phyloP scores from a whole-genome alignment of 2,329 filamentous ascomycete species.

The Phoma sp. region DNA sequence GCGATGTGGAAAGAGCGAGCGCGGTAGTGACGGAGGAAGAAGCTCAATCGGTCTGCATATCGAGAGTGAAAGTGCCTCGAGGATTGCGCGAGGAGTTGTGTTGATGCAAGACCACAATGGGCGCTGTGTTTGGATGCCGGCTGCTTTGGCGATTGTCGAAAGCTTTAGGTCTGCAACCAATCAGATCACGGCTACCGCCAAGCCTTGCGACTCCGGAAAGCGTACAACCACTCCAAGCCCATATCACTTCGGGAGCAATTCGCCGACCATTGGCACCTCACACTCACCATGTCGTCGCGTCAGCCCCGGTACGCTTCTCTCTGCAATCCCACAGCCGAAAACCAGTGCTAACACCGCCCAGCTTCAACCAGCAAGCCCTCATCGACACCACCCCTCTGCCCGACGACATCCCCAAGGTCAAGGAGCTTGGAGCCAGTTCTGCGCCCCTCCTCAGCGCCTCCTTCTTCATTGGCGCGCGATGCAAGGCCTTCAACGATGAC shows the following conservation, averaged over 20 bases:
- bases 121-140: constrained; percentile 11
- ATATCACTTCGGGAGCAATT: constrained; percentile 36
- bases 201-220: constrained; percentile 20
- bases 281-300: constrained; percentile 64
- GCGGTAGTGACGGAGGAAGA: background rate
- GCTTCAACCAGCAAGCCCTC: constrained; percentile 93
- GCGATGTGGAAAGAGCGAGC: background rate
- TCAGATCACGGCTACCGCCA: constrained; percentile 18
- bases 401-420: constrained; percentile 86
- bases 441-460: constrained; percentile 89
- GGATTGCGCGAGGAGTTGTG: constrained; percentile 11
- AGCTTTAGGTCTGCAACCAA: constrained; percentile 20
- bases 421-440: constrained; percentile 91
- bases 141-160: constrained; percentile 26
- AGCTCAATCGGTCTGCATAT: constrained; percentile 22
- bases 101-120: constrained; percentile 17
- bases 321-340: constrained; percentile 8
- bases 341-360: constrained; percentile 52
- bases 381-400: constrained; percentile 96
- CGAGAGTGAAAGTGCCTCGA: constrained; percentile 5
- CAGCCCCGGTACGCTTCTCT: constrained; percentile 61
- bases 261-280: constrained; percentile 47
- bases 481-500: constrained; percentile 96
- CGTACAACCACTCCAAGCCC: constrained; percentile 31
- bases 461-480: constrained; percentile 96